A percentile compares a stretch with the other conserved stretches of the same genome.
These are phyloP conservation scores for Setaria italica DNA, from an alignment of 202 grass and related monocot species.

Conservation along the genomic window DNA sequence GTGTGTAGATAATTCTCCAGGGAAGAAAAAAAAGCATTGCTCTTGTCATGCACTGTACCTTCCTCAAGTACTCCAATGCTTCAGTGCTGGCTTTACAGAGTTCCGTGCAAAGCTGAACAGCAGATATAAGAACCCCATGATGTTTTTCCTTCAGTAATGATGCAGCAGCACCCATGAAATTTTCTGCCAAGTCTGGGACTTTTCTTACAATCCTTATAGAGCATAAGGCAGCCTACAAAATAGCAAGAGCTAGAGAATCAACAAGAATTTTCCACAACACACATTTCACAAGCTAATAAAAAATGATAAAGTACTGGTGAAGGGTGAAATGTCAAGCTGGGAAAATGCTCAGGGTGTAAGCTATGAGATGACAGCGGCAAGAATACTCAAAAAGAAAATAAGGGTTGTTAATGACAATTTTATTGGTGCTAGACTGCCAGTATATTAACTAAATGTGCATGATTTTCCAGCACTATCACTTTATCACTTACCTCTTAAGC, in stretches of 20 bases:
- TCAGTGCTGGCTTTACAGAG: slow-evolving; percentile 92
- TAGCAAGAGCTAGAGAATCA: slow-evolving; percentile 34
- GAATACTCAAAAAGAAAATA: slow-evolving; percentile 17
- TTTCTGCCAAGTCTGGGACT: slow-evolving; percentile 96
- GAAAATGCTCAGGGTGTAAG: slow-evolving; percentile 21
- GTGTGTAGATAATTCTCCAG: neutral
- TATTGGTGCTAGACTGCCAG: neutral
- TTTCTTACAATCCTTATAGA: slow-evolving; percentile 96
- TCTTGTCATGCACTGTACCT: slow-evolving; percentile 56
- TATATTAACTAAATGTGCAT: slow-evolving; percentile 11
- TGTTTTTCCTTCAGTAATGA: slow-evolving; percentile 97
- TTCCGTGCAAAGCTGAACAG: slow-evolving; percentile 90
- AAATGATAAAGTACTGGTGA: neutral
- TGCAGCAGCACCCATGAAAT: slow-evolving; percentile 73
- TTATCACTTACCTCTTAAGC: neutral
- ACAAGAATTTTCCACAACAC: slow-evolving; percentile 1
- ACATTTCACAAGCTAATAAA: slow-evolving; percentile 28
- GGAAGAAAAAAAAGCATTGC: neutral
- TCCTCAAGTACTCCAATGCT: slow-evolving; percentile 83
- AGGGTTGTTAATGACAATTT: slow-evolving; percentile 1
- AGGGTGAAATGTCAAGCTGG: slow-evolving; percentile 12
- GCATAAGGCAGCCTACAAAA: slow-evolving; percentile 90
- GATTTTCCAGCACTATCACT: neutral
- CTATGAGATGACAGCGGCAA: neutral
- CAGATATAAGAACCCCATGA: slow-evolving; percentile 91